These are phyloP conservation scores for Datura wrightii DNA, from an alignment of 257 asterid genomes.

Conservation along the genomic window DNA sequence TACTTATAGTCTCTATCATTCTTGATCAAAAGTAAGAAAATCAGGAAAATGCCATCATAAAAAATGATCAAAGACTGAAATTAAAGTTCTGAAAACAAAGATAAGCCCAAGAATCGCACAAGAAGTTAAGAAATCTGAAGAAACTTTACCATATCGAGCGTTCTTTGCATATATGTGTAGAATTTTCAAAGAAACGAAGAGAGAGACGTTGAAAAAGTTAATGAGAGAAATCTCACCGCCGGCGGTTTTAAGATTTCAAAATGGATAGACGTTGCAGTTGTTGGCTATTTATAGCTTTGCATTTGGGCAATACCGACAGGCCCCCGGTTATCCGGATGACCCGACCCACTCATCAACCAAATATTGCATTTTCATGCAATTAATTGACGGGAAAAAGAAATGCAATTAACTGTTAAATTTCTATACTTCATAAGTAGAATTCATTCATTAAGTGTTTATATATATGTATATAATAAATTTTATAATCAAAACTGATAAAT, in stretches of 20 bases:
- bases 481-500: too few relatives aligned
- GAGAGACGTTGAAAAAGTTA: not conserved
- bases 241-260: constrained; percentile 1
- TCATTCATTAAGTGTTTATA: too few relatives aligned
- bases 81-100: too few relatives aligned
- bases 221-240: not conserved
- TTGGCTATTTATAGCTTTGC: constrained; percentile 18
- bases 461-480: too few relatives aligned
- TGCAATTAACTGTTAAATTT: too few relatives aligned
- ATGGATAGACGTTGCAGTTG: not conserved
- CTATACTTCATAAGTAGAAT: too few relatives aligned
- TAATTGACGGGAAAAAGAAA: too few relatives aligned
- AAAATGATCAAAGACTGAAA: not conserved
- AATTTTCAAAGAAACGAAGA: not conserved
- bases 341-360: not conserved
- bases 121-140: not conserved
- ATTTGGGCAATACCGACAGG: not conserved
- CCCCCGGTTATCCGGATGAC: not conserved
- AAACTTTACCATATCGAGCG: not conserved
- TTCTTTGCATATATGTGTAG: not conserved
- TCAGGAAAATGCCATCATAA: too few relatives aligned
- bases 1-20: not conserved
- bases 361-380: too few relatives aligned
- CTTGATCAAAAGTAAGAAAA: not conserved
- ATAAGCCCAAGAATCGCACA: not conserved